Evolutionary conservation across 1,139 yeast species (phyloP).

Genomic region (Diutina catenulata): DNA sequence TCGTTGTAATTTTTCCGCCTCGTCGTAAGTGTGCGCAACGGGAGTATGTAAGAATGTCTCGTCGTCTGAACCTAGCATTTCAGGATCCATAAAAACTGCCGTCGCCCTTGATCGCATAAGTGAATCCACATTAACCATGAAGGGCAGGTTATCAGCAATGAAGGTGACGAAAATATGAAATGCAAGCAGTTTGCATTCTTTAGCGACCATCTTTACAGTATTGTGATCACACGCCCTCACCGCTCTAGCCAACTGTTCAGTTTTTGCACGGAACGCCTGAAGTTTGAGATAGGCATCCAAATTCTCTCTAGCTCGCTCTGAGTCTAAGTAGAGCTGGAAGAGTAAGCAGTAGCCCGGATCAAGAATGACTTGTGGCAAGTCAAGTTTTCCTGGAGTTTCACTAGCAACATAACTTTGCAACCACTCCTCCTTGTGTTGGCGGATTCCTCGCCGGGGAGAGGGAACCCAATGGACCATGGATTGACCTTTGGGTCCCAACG

Average conservation of each 20-base stretch:
- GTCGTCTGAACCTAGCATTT: not conserved
- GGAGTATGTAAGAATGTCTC: not conserved
- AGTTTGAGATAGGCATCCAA: not conserved
- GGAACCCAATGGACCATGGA: too few species aligned
- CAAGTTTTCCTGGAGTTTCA: too few species aligned
- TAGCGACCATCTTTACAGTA: not conserved
- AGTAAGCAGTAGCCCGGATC: not conserved
- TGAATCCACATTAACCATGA: not conserved
- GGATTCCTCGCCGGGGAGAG: too few species aligned
- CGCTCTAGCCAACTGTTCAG: not conserved
- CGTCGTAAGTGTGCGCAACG: too few species aligned
- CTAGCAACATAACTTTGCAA: too few species aligned
- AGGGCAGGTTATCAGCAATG: not conserved
- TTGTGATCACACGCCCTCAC: not conserved
- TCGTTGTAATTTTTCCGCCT: too few species aligned
- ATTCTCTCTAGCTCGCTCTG: not conserved
- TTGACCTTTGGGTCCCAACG: too few species aligned
- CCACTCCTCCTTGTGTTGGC: too few species aligned
- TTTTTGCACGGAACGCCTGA: not conserved
- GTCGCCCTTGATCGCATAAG: not conserved
- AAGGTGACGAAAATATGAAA: slow-evolving; percentile 1
- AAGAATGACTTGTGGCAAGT: not conserved
- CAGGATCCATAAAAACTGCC: not conserved
- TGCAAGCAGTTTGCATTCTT: not conserved
- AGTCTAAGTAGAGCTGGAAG: not conserved